phyloP scores from a whole-genome alignment of 371 early-diverging fungal species.

The Haplosporangium sp. region DNA sequence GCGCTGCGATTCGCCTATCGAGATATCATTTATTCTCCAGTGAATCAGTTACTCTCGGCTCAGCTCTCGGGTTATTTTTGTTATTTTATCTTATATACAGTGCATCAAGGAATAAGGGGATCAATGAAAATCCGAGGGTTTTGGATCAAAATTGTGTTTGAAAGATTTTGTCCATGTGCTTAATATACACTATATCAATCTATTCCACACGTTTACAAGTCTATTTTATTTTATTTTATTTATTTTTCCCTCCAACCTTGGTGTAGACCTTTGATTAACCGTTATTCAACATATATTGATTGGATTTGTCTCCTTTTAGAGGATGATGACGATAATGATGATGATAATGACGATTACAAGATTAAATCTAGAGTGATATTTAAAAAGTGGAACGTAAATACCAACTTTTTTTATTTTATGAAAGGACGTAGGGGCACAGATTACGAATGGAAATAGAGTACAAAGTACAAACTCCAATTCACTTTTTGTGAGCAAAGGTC shows the following conservation, averaged over 20 bases:
- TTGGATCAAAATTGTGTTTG: not conserved
- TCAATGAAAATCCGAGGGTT: conserved; percentile 4
- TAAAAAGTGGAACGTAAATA: too few species aligned
- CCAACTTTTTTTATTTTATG: too few species aligned
- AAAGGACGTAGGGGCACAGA: too few species aligned
- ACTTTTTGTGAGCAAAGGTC: conserved; percentile 3
- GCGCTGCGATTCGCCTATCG: too few species aligned
- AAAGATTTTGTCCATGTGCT: not conserved
- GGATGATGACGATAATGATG: too few species aligned
- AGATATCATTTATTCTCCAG: not conserved
- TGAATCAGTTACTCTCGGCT: not conserved
- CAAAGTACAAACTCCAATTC: not conserved
- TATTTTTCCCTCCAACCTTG: not conserved
- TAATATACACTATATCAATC: not conserved
- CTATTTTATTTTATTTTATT: not conserved
- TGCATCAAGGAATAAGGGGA: not conserved
- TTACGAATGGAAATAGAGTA: too few species aligned
- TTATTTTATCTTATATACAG: not conserved
- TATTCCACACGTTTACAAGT: not conserved
- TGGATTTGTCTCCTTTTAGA: too few species aligned
- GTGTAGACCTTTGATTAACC: too few species aligned
- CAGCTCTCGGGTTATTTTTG: not conserved
- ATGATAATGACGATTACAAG: too few species aligned
- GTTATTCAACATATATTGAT: too few species aligned
- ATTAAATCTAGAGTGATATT: too few species aligned